These are phyloP conservation scores for Melocanna baccifera DNA, from an alignment of 176 grass and related monocot species.

Conservation along the genomic window DNA sequence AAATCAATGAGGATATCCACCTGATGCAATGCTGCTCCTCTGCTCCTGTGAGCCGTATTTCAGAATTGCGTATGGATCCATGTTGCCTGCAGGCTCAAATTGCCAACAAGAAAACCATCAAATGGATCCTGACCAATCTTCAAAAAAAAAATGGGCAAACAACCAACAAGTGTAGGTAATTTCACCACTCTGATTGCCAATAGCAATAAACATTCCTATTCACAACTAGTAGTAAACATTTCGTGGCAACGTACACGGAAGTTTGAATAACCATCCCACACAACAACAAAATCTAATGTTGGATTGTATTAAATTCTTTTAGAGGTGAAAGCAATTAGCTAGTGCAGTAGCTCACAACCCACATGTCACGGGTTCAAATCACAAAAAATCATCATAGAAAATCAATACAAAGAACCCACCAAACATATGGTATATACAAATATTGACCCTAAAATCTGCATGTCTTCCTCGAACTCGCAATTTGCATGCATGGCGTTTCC, in stretches of 20 bases:
- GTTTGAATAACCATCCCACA: neutral
- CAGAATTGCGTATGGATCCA: slow-evolving; percentile 86
- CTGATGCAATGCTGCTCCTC: slow-evolving; percentile 76
- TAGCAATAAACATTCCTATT: neutral
- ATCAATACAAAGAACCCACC: too few relatives aligned
- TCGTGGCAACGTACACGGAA: neutral
- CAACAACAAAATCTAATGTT: neutral
- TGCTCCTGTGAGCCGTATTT: slow-evolving; percentile 84
- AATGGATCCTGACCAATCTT: neutral
- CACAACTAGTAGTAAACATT: neutral
- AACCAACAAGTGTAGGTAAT: neutral
- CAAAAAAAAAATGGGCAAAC: neutral
- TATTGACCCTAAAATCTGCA: neutral
- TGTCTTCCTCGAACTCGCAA: neutral
- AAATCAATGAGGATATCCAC: slow-evolving; percentile 27
- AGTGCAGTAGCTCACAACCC: too few relatives aligned
- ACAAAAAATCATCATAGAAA: too few relatives aligned
- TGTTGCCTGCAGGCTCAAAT: slow-evolving; percentile 51
- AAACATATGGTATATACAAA: too few relatives aligned
- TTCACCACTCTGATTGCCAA: neutral
- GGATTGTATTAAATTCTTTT: neutral
- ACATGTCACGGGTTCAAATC: too few relatives aligned
- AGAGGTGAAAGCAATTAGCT: too few relatives aligned
- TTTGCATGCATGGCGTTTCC: neutral
- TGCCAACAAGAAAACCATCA: neutral